Percentiles rank a stretch among this genome's conserved stretches.
Evolutionary conservation across 2,329 filamentous ascomycete genomes (phyloP).

Genomic region (Xylaria multiplex): DNA sequence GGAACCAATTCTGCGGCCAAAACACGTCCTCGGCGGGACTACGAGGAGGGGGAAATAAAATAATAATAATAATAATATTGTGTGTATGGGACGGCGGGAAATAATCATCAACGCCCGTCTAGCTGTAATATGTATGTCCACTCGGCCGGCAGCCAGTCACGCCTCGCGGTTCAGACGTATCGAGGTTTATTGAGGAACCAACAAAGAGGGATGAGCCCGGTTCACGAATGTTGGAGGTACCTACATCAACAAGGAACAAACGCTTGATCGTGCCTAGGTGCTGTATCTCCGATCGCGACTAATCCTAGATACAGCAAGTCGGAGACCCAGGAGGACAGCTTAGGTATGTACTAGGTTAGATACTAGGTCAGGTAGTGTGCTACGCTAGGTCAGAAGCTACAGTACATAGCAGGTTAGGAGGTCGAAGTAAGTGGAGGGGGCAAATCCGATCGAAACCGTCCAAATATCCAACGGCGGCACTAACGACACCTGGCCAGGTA

Average conservation of each 20-base stretch:
- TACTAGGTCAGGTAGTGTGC: no score
- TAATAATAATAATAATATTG: constrained; percentile 36
- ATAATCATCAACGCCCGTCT: constrained; percentile 39
- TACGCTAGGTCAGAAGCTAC: constrained; percentile 9
- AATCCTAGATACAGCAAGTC: constrained; percentile 50
- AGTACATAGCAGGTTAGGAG: no score
- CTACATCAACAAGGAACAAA: constrained; percentile 41
- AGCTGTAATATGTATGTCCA: constrained; percentile 40
- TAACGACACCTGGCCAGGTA: constrained; percentile 44
- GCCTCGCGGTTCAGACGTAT: constrained; percentile 36
- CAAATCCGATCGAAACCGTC: constrained; percentile 43
- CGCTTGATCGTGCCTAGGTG: constrained; percentile 44
- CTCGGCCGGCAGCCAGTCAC: constrained; percentile 45
- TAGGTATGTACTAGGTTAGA: constrained; percentile 5
- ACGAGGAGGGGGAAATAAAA: constrained; percentile 36
- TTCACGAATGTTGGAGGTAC: constrained; percentile 42
- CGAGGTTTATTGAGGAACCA: constrained; percentile 36
- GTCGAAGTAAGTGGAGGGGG: constrained; percentile 46
- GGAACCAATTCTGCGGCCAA: constrained; percentile 54
- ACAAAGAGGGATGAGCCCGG: constrained; percentile 52
- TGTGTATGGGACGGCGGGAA: constrained; percentile 31
- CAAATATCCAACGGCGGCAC: constrained; percentile 38
- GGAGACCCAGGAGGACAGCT: constrained; percentile 48
- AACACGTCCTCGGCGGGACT: constrained; percentile 51
- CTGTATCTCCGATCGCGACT: constrained; percentile 50